Base-by-base conservation (phyloP, 2,329 filamentous ascomycete genomes). In the Zymoseptoria crescenta region DNA sequence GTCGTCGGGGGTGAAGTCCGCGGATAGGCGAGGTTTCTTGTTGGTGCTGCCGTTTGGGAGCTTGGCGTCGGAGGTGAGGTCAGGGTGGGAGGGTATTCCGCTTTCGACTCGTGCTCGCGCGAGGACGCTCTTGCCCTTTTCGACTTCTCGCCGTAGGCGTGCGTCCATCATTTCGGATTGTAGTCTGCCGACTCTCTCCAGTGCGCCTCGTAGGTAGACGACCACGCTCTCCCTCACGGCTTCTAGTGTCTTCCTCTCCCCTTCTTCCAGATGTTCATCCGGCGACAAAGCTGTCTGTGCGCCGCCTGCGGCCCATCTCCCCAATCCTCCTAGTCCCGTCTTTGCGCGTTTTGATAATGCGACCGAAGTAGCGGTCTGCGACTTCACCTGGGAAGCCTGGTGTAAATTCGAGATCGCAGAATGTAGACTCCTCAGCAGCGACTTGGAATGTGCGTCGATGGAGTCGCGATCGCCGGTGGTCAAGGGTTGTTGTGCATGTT, bases 131-230 rank as follows among this genome's bases (percentile, higher is more conserved):
- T 90, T 89, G 69, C 87, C 92, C 82, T 89, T 94, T 77, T 97
- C 92, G 73, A 93, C 81, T 73, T 95, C 90, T 57, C 94, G 80
- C 69, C 86, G 85, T 65, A 97, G 79, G 67, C 94, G 79, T 69
- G 89, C 88, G 76, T 96, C 92, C 81, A 97, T 96, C 91, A 97
- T 96, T 55, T 82, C 83, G 68, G 90, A 86, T 77, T 97, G 93
- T 63, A 87, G 85, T 67, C 84, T 81, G 49, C 88, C 87, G 58
- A 87, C 91, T 64, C 84, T 81, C 75, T 94, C 88, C 63, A 97
- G 75, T 68, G 85, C 82, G 70, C 87, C 82, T 63, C 89, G 81
- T 68, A 99, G 72, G 67, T 87, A 92, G 86, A 88, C 93, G 9
- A 97, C 76, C 52, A 99, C 85, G 63, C 87, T 87, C 69, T 96